Base-by-base conservation (phyloP, 768 basidiomycete genomes). In the Kwoniella bestiolae region DNA sequence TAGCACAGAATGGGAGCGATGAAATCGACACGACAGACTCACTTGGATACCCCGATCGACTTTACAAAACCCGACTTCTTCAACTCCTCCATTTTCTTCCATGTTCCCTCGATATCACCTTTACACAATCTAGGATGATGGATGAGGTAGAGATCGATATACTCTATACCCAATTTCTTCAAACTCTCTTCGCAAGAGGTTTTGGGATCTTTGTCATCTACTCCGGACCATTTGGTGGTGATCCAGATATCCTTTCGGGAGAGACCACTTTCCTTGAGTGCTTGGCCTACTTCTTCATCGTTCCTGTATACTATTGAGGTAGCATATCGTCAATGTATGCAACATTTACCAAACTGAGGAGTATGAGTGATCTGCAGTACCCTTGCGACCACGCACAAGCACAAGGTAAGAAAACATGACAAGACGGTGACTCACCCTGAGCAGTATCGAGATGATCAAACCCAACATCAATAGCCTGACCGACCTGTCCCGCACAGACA, bases 121-220 rank as follows among this genome's bases (percentile, higher is more conserved):
- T 68, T 63, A 45, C 70, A 69, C 31, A 72, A 46, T 28, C 72
- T 35, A 8, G 75, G 72, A 47, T 61, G 56, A 53, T 76, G 75
- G 44, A 76, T 72, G 35, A 76, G 56, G 60, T 73, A 76, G n/a
- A 76, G 51, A 60, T 76, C 75, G 51, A 76, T 58, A 57, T 74
- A 76, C 16, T 68, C 66, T 9, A 76, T 16, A 28, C 69, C 66
- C 11, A 76, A 47, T 60, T 72, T 88, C 60, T 80, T 75, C 3
- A 76, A 85, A 16, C 90, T 91, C 81, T 87, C 86, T 57, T 93
- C 87, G 51, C 93, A 60, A 18, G 72, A 73, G 38, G 69, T 50
- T 18, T 46, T 5, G 21, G 70, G 47, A n/a, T 46, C 60, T 66
- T 60, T 73, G 50, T 41, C 71, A 53, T 65, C 67, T 11, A 68